A percentile compares a stretch with the other conserved stretches of the same genome.
Evolutionary conservation across 2,329 filamentous ascomycete species (phyloP).

Genomic region (Epicoccum nigrum): DNA sequence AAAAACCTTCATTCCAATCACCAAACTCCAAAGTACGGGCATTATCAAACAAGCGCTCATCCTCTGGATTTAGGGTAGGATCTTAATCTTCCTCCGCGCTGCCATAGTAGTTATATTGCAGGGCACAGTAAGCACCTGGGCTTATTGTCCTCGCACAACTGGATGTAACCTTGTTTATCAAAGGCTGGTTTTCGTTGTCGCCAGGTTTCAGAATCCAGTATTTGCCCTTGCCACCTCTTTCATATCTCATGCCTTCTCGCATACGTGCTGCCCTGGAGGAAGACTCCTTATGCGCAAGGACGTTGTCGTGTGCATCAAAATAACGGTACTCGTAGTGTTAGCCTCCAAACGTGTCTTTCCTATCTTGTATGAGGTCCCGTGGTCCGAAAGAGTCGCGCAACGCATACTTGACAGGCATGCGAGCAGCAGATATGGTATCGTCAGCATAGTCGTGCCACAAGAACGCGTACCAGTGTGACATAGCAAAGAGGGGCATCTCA

Average conservation of each 20-base stretch:
- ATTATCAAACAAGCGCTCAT: conserved; percentile 72
- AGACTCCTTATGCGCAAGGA: conserved; percentile 92
- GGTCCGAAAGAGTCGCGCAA: conserved; percentile 88
- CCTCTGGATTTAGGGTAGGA: conserved; percentile 67
- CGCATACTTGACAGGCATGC: conserved; percentile 88
- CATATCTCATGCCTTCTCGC: conserved; percentile 94
- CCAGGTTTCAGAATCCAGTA: conserved; percentile 95
- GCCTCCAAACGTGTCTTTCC: conserved; percentile 90
- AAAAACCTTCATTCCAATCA: conserved; percentile 87
- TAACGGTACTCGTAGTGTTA: conserved; percentile 90
- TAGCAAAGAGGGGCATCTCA: conserved; percentile 94
- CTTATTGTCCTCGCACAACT: conserved; percentile 60
- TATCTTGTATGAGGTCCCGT: conserved; percentile 90
- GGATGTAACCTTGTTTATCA: conserved; percentile 55
- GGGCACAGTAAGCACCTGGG: conserved; percentile 51
- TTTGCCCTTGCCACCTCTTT: conserved; percentile 92
- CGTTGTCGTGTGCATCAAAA: conserved; percentile 94
- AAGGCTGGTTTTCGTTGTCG: conserved; percentile 59
- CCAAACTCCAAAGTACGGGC: conserved; percentile 78
- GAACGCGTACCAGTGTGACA: conserved; percentile 98
- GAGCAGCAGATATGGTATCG: conserved; percentile 82
- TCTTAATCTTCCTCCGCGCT: conserved; percentile 56
- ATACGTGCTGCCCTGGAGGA: conserved; percentile 84
- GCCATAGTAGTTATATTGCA: conserved; percentile 52
- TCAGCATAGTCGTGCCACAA: conserved; percentile 99